Percentiles rank a stretch among this genome's conserved stretches.
These are phyloP conservation scores for Neoboletus brunneissimus DNA, from an alignment of 768 basidiomycete species.

Conservation along the genomic window DNA sequence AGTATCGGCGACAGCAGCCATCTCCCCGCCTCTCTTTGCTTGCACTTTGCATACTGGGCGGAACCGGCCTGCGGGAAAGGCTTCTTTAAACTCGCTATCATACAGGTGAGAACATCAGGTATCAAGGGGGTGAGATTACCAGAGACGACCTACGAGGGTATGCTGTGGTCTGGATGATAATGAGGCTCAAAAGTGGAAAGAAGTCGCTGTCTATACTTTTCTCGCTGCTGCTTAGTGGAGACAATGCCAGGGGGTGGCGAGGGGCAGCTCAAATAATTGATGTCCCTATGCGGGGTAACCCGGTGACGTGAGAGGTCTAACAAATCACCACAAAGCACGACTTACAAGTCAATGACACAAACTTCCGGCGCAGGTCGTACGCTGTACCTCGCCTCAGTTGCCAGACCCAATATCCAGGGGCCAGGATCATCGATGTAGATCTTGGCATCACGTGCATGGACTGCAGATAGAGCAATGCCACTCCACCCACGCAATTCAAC, in stretches of 20 bases:
- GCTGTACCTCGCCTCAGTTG: conserved; percentile 80
- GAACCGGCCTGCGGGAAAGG: conserved; percentile 90
- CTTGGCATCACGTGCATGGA: conserved; percentile 86
- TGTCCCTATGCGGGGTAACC: conserved; percentile 49
- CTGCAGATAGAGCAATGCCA: conserved; percentile 77
- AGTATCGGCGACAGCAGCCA: conserved; percentile 81
- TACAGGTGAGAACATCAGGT: conserved; percentile 5
- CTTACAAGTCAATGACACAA: conserved; percentile 83
- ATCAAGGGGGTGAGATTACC: background rate
- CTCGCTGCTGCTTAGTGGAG: conserved; percentile 75
- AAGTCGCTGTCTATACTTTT: conserved; percentile 72
- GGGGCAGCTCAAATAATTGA: conserved; percentile 81
- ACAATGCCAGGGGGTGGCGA: conserved; percentile 74
- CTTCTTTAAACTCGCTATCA: conserved; percentile 86
- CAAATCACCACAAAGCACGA: conserved; percentile 11
- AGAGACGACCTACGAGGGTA: conserved; percentile 53
- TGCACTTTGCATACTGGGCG: conserved; percentile 89
- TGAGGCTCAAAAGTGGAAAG: conserved; percentile 79
- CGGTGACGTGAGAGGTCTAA: conserved; percentile 4
- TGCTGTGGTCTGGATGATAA: conserved; percentile 85
- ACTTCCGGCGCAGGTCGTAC: conserved; percentile 76
- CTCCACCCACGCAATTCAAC: conserved; percentile 93
- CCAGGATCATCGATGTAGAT: conserved; percentile 96
- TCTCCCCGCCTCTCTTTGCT: conserved; percentile 76
- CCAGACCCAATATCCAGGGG: conserved; percentile 92